Evolutionary conservation across 2,329 filamentous ascomycete genomes (phyloP).

Genomic region (Fusarium haematococcum): DNA sequence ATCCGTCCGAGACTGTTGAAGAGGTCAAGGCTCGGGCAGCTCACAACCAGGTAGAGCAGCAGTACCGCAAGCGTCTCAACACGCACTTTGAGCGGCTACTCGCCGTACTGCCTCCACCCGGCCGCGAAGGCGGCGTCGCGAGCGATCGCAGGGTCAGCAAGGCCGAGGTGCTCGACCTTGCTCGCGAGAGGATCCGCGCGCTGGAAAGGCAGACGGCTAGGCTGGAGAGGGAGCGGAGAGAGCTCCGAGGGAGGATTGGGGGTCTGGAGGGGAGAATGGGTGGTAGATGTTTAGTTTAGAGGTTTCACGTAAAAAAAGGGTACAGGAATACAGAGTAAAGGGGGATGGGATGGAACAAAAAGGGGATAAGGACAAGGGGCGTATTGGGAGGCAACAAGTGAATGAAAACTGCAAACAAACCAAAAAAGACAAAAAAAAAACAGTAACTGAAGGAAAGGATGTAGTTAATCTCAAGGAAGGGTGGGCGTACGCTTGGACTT

Average conservation of each 20-base stretch:
- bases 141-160: slow-evolving; percentile 55
- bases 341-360: slow-evolving; percentile 4
- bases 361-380: slow-evolving; percentile 13
- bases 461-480: not conserved
- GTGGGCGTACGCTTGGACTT: slow-evolving; percentile 9
- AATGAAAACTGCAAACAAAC: slow-evolving; percentile 12
- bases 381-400: slow-evolving; percentile 15
- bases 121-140: slow-evolving; percentile 44
- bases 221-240: slow-evolving; percentile 53
- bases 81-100: slow-evolving; percentile 59
- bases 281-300: slow-evolving; percentile 17
- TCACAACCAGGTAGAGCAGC: slow-evolving; percentile 62
- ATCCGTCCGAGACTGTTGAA: slow-evolving; percentile 39
- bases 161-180: slow-evolving; percentile 60
- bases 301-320: not conserved
- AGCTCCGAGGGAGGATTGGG: slow-evolving; percentile 38
- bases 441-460: slow-evolving; percentile 13
- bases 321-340: not conserved
- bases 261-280: slow-evolving; percentile 19
- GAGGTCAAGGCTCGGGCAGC: slow-evolving; percentile 46
- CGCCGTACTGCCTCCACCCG: slow-evolving; percentile 52
- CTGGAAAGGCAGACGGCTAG: slow-evolving; percentile 53
- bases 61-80: slow-evolving; percentile 61
- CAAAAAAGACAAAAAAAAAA: slow-evolving; percentile 27
- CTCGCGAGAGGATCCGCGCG: slow-evolving; percentile 54